These are phyloP conservation scores for Neurospora sp. DNA, from an alignment of 2,329 filamentous ascomycete species.

Conservation along the genomic window DNA sequence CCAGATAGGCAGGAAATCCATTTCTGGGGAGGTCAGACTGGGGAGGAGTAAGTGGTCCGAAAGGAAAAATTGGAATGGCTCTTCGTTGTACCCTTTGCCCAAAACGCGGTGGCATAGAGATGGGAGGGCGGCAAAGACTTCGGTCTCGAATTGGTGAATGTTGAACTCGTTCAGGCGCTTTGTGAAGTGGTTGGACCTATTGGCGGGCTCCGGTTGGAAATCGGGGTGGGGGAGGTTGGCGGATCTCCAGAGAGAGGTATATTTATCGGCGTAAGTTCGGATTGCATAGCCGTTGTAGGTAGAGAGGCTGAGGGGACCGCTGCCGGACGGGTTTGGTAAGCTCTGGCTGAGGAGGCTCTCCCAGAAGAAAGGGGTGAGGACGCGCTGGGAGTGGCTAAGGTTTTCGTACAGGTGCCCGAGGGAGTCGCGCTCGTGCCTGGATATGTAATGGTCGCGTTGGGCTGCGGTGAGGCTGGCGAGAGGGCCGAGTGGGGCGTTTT, in stretches of 20 bases:
- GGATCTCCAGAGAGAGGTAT: neutral
- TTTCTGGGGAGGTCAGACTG: constrained; percentile 44
- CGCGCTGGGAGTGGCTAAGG: constrained; percentile 24
- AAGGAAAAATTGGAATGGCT: constrained; percentile 23
- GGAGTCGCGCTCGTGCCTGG: constrained; percentile 19
- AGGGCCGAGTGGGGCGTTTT: neutral
- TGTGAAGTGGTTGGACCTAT: no score
- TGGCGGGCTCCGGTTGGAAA: neutral
- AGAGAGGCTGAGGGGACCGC: neutral
- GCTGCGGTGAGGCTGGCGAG: constrained; percentile 17
- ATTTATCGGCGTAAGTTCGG: neutral
- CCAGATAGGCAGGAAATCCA: constrained; percentile 55
- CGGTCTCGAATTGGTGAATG: neutral
- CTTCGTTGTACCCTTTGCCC: constrained; percentile 14
- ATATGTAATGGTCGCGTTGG: constrained; percentile 29
- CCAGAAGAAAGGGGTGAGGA: constrained; percentile 29
- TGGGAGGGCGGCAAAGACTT: constrained; percentile 8
- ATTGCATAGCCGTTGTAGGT: neutral
- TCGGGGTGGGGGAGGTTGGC: neutral
- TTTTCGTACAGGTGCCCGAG: constrained; percentile 17
- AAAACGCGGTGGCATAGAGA: constrained; percentile 15
- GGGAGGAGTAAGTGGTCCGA: constrained; percentile 37
- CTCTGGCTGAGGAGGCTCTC: constrained; percentile 4
- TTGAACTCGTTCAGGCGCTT: neutral
- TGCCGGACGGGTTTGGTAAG: neutral